Evolutionary conservation across 2,329 filamentous ascomycete species (phyloP).

Genomic region (Fusarium sulawesiense): DNA sequence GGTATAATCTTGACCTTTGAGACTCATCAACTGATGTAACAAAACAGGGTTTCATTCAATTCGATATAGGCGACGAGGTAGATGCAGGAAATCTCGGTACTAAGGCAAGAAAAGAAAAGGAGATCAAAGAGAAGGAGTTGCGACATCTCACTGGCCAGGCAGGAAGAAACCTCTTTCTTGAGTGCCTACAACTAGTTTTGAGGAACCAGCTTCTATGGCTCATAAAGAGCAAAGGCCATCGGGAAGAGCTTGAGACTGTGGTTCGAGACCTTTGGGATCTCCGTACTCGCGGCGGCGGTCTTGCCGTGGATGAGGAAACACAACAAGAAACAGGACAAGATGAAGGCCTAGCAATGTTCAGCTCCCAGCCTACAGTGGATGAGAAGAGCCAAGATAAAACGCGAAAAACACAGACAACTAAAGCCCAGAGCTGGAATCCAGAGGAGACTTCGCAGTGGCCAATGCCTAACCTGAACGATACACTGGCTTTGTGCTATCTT

Average conservation of each 20-base stretch:
- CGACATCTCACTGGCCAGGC: slow-evolving; percentile 72
- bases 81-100: slow-evolving; percentile 72
- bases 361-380: slow-evolving; percentile 50
- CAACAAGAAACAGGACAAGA: slow-evolving; percentile 38
- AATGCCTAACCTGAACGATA: slow-evolving; percentile 77
- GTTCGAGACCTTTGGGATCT: slow-evolving; percentile 89
- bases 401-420: slow-evolving; percentile 42
- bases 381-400: slow-evolving; percentile 26
- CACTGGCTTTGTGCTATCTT: slow-evolving; percentile 82
- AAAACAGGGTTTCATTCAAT: slow-evolving; percentile 64
- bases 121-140: slow-evolving; percentile 63
- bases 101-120: slow-evolving; percentile 67
- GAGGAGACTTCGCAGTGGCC: slow-evolving; percentile 62
- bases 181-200: slow-evolving; percentile 85
- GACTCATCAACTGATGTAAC: background rate
- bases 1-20: background rate
- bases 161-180: slow-evolving; percentile 82
- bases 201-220: slow-evolving; percentile 84
- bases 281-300: slow-evolving; percentile 62
- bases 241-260: slow-evolving; percentile 79
- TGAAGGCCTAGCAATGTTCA: slow-evolving; percentile 52
- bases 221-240: slow-evolving; percentile 72
- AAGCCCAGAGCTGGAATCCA: slow-evolving; percentile 58
- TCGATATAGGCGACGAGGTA: slow-evolving; percentile 74
- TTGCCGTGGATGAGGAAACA: slow-evolving; percentile 46